Base-by-base conservation (phyloP, 148 eudicot genomes). In the Talinum fruticosum region DNA sequence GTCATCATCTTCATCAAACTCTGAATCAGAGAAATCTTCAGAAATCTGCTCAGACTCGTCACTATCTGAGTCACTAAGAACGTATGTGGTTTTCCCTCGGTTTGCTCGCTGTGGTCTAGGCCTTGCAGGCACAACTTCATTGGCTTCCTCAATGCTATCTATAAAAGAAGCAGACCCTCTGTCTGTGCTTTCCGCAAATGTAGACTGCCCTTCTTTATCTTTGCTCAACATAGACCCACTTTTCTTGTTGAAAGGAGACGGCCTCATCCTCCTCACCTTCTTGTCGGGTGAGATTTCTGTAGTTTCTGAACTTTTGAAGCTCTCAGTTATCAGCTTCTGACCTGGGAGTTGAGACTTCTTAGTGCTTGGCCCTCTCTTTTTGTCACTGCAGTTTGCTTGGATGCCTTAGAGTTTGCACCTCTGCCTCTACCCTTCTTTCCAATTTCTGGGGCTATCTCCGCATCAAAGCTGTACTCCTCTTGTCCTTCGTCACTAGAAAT, bases 241-340 rank as follows among this genome's bases (percentile, higher is more conserved):
- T 59, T 90, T 96, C 84, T 93, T 93, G 88, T 90, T 91, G 71
- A 96, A 90, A 12, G 97, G 97, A 0, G 97, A 93, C 28, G 83
- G 86, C 81, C 97, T 93, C 93, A 86, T 96, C 85, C 86, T 93
- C 90, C 97, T 93, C 72, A 96, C 93, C 79, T 93, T 96, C 84
- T 86, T 87, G 59, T 93, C 97, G 2, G 99, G 99, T 1, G 97
- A 96, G 0, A 87, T 69, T 16, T 86, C 91, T 14, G 75, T 26
- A 2, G 67, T 79, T 41, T 83, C 93, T 2, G 85, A 76, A 13
- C 87, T 86, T 86, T 90, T 87, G 64, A 87, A 74, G 68, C 83
- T 88, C 26, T 91, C 94, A 6, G 91, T 88, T 61, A 88, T 88
- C 82, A 82, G 84, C 75, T 78, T 90, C 84, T 90, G 94, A 8